These are phyloP conservation scores for Ogataea pignaliae DNA, from an alignment of 805 yeast genomes.

Conservation along the genomic window DNA sequence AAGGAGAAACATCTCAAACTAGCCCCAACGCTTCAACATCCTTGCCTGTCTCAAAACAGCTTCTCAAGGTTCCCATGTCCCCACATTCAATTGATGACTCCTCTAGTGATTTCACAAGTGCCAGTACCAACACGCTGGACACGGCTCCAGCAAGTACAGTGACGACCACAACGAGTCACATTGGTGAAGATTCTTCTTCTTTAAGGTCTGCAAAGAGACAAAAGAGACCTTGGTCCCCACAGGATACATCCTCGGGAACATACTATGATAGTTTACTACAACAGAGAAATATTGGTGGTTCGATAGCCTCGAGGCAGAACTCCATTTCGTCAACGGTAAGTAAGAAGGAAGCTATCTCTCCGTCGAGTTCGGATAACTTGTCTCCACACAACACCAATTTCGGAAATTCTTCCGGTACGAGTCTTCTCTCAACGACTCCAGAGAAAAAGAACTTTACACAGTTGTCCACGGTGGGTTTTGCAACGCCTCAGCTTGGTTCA, in stretches of 20 bases:
- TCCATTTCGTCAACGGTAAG: slow-evolving; percentile 16
- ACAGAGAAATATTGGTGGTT: slow-evolving; percentile 14
- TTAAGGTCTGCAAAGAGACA: slow-evolving; percentile 25
- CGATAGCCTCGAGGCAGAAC: slow-evolving; percentile 13
- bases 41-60: slow-evolving; percentile 2
- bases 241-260: slow-evolving; percentile 18
- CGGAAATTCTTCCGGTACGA: slow-evolving; percentile 28
- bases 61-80: slow-evolving; percentile 7
- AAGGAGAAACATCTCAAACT: slow-evolving; percentile 1
- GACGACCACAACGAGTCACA: slow-evolving; percentile 2
- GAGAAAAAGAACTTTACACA: slow-evolving; percentile 19
- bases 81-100: slow-evolving; percentile 33
- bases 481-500: background rate
- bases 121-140: slow-evolving; percentile 12
- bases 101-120: slow-evolving; percentile 25
- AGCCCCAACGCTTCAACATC: slow-evolving; percentile 6
- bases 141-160: slow-evolving; percentile 1
- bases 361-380: slow-evolving; percentile 28
- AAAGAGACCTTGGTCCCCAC: slow-evolving; percentile 31
- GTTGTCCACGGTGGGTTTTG: background rate
- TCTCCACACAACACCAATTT: slow-evolving; percentile 29
- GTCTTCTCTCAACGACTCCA: slow-evolving; percentile 29
- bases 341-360: slow-evolving; percentile 28
- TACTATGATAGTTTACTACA: slow-evolving; percentile 24
- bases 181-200: slow-evolving; percentile 7